Base-by-base conservation (phyloP, 2,329 filamentous ascomycete species). In the Fusarium longipes region DNA sequence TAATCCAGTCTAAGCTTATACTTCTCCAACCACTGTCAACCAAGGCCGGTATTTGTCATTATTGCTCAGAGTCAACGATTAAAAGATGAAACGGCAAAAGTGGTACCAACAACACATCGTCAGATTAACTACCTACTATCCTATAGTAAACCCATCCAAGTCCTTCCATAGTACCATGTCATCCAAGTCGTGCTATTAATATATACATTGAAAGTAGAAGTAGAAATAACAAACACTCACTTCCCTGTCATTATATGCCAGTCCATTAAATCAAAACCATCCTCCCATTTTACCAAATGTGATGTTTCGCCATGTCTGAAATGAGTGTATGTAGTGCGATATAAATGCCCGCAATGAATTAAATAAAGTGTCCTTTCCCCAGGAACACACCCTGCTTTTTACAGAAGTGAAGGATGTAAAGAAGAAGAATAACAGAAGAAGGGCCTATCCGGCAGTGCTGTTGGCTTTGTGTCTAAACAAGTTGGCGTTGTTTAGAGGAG, bases 401-500 rank as follows among this genome's bases (percentile, higher is more conserved):
- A 64, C 51, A 48, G 36, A 49, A 44, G 44, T 48, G 42, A 67
- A 65, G 36, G 56, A 39, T 22, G 60, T 32, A 49, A 45, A 36
- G 49, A 59, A 58, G 52, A 47, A 49, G 32, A 52, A 54, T 45
- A 33, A 49, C 30, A 49, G 32, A 51, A 43, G 30, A 45, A 53
- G 12, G 44, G 61, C 53, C 57, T 49, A 69, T 50, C 49, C 40
- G 61, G 56, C 11, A 15, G 50, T 32, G 56, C 14, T 48, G 43
- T 63, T 50, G 20, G 40, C 24, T 25, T 47, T 25, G 22, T 35
- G 22, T 44, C 29, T 27, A 4, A 43, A 49, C 22, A 40, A n/a
- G 35, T 32, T 38, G 15, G 11, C 24, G 24, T 29, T 47, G 18
- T 47, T 69, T 74, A 82, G 62, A 81, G 60, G 22, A 82, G 73